Conservation (phyloP, 1,284 basidiomycete genomes). For the Ustilago hordei region DNA sequence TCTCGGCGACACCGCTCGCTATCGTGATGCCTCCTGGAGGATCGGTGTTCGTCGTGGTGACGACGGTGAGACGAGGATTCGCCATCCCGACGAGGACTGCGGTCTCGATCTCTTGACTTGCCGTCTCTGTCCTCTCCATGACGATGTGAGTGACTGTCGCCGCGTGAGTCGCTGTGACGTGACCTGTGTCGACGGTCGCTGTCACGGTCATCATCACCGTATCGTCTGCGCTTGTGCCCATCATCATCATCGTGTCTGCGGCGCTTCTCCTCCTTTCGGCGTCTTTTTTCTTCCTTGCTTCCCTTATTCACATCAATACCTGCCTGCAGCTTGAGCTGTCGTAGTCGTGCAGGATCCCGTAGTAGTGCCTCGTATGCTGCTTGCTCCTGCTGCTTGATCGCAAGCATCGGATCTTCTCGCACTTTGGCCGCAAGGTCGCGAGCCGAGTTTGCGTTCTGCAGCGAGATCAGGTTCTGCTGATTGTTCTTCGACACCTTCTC, state of each 20-base stretch:
- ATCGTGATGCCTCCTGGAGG: conserved; percentile 20
- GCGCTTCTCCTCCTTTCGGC: conserved; percentile 75
- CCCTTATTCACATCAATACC: conserved; percentile 75
- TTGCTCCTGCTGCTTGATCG: conserved; percentile 98
- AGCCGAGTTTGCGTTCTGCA: conserved; percentile 78
- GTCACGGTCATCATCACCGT: conserved; percentile 19
- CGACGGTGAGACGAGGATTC: conserved; percentile 29
- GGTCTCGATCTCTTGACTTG: conserved; percentile 13
- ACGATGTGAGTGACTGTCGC: conserved; percentile 22
- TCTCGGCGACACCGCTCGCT: conserved; percentile 54
- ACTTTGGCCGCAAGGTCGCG: conserved; percentile 93
- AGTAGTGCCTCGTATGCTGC: conserved; percentile 88
- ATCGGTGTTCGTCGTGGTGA: conserved; percentile 34
- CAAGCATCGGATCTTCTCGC: conserved; percentile 92
- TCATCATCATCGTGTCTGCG: conserved; percentile 23
- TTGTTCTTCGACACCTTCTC: conserved; percentile 71
- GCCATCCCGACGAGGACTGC: conserved; percentile 25
- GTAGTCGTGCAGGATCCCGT: conserved; percentile 88
- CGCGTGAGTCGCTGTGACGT: conserved; percentile 10
- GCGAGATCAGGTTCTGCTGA: conserved; percentile 40
- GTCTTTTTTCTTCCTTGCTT: conserved; percentile 70
- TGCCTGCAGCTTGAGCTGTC: conserved; percentile 72
- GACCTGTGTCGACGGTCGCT: conserved; percentile 10
- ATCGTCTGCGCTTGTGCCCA: conserved; percentile 3
- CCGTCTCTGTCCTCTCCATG: conserved; percentile 67